These are phyloP conservation scores for Apiotrichum veenhuisii DNA, from an alignment of 1,284 basidiomycete species.

Conservation along the genomic window DNA sequence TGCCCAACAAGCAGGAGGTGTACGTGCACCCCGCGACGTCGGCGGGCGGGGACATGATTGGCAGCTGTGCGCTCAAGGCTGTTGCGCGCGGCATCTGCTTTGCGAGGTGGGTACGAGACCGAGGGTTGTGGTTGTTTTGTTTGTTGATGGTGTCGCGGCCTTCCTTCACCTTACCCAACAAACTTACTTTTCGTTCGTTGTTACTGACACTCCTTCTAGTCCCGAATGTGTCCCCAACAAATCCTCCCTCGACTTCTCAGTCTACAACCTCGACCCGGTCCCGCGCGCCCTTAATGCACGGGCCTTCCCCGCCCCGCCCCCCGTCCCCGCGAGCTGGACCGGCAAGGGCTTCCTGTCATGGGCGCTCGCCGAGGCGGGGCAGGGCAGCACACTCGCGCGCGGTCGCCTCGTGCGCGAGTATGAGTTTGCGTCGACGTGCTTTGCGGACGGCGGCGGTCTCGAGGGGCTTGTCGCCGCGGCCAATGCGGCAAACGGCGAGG, in stretches of 20 bases:
- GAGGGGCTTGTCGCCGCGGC: constrained; percentile 43
- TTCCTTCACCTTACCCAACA: too few species aligned
- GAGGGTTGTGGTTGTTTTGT: not conserved
- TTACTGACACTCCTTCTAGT: constrained; percentile 17
- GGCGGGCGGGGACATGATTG: constrained; percentile 17
- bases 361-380: constrained; percentile 30
- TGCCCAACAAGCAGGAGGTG: constrained; percentile 36
- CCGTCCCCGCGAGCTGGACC: constrained; percentile 25
- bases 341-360: constrained; percentile 46
- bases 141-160: too few species aligned
- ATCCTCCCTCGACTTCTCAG: constrained; percentile 38
- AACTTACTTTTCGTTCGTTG: too few species aligned
- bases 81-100: constrained; percentile 40
- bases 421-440: constrained; percentile 35
- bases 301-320: constrained; percentile 5
- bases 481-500: constrained; percentile 9
- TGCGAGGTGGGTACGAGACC: constrained; percentile 41
- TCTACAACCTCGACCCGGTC: constrained; percentile 42
- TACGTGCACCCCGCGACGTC: constrained; percentile 31
- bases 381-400: constrained; percentile 33
- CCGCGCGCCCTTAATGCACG: constrained; percentile 3
- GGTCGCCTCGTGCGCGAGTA: constrained; percentile 38
- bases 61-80: constrained; percentile 38
- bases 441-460: constrained; percentile 34
- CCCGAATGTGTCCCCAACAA: constrained; percentile 43